Evolutionary conservation across 371 early-diverging fungal species (phyloP).

Genomic region (Mortierella sp.): DNA sequence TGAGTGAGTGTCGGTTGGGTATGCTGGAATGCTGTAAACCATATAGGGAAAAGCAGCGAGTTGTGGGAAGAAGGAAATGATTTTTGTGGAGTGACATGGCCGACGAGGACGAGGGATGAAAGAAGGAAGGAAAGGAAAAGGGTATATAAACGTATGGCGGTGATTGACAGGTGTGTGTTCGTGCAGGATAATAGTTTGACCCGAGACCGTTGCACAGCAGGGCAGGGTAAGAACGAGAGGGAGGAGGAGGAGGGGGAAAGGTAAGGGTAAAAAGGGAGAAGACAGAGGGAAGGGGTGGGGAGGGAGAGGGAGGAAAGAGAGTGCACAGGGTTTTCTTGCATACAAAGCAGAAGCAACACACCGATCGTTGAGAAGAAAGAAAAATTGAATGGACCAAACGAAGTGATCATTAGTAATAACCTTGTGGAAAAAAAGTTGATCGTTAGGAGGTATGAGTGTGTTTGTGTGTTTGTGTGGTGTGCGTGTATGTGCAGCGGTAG

Average conservation of each 20-base stretch:
- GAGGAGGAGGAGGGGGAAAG: background rate
- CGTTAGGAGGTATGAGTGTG: no score
- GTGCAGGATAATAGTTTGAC: conserved; percentile 1
- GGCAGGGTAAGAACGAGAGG: background rate
- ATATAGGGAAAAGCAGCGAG: background rate
- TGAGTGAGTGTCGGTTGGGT: background rate
- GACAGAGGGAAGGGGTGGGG: background rate
- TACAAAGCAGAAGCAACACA: no score
- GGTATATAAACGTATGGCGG: background rate
- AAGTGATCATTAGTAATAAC: no score
- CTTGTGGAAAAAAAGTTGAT: no score
- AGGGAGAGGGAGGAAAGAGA: background rate
- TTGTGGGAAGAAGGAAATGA: background rate
- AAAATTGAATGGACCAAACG: no score
- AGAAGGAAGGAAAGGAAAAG: background rate
- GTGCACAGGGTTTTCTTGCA: background rate
- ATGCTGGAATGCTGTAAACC: background rate
- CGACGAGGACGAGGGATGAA: background rate
- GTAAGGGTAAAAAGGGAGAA: background rate
- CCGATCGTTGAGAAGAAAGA: no score
- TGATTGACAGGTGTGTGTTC: background rate
- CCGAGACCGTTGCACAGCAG: conserved; percentile 9
- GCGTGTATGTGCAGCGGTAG: background rate
- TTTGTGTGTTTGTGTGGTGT: background rate
- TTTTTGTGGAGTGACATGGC: background rate